These are phyloP conservation scores for Penicillium vulpinum DNA, from an alignment of 2,329 filamentous ascomycete genomes.

Conservation along the genomic window DNA sequence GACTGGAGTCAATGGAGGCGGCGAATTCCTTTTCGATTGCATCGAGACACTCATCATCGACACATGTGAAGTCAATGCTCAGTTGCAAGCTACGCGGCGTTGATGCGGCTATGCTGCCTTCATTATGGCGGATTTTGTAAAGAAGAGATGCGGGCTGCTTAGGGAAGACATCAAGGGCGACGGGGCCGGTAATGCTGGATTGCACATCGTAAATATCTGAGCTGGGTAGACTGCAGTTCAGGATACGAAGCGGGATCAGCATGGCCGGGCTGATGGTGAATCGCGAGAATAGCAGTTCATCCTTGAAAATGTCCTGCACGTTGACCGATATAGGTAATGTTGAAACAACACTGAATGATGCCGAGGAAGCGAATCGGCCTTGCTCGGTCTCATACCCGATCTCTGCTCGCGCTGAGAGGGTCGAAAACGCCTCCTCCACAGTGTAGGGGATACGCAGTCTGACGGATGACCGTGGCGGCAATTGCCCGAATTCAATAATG, in stretches of 20 bases:
- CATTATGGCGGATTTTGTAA: slow-evolving; percentile 65
- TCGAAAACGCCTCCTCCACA: slow-evolving; percentile 71
- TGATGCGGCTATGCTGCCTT: slow-evolving; percentile 19
- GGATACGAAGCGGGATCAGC: slow-evolving; percentile 70
- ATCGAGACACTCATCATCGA: slow-evolving; percentile 69
- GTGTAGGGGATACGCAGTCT: slow-evolving; percentile 73
- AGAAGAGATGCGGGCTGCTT: slow-evolving; percentile 78
- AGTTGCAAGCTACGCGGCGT: slow-evolving; percentile 53
- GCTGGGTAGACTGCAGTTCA: slow-evolving; percentile 67
- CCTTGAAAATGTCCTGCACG: slow-evolving; percentile 93
- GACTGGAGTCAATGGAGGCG: slow-evolving; percentile 48
- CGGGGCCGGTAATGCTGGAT: slow-evolving; percentile 48
- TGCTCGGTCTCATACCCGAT: slow-evolving; percentile 68
- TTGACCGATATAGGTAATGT: slow-evolving; percentile 87
- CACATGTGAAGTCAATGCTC: slow-evolving; percentile 70
- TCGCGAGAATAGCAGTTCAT: slow-evolving; percentile 75
- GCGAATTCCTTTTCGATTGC: slow-evolving; percentile 50
- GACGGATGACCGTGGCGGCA: slow-evolving; percentile 33
- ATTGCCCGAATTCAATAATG: slow-evolving; percentile 44
- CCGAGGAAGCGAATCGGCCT: slow-evolving; percentile 65
- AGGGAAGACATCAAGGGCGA: slow-evolving; percentile 66
- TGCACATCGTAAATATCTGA: slow-evolving; percentile 64
- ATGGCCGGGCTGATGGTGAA: slow-evolving; percentile 88
- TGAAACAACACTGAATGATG: slow-evolving; percentile 65
- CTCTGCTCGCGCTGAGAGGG: slow-evolving; percentile 74